Conservation (phyloP, 163 green algal genomes). For the Prototheca wickerhamii region DNA sequence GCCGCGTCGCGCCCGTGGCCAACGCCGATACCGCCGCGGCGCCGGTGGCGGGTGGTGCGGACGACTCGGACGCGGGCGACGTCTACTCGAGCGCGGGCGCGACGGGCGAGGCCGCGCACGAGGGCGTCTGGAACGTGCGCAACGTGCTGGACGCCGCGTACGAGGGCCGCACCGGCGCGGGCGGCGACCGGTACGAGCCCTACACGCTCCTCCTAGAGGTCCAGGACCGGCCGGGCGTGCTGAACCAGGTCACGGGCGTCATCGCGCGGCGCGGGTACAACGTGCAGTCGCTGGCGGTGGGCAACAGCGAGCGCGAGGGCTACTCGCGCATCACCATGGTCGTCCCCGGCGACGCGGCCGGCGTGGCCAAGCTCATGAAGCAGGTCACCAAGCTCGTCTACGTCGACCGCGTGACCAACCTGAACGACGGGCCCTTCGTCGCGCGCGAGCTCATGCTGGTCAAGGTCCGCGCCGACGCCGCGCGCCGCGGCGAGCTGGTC, state of each 20-base stretch:
- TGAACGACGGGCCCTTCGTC: slow-evolving; percentile 71
- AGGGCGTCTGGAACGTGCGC: slow-evolving; percentile 30
- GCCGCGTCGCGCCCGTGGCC: background rate
- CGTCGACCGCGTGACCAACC: slow-evolving; percentile 65
- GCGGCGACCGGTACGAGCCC: slow-evolving; percentile 30
- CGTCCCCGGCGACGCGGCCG: slow-evolving; percentile 55
- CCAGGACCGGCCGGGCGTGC: slow-evolving; percentile 79
- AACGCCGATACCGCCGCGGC: background rate
- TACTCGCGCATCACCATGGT: slow-evolving; percentile 91
- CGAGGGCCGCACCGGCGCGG: background rate
- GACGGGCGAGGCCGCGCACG: background rate
- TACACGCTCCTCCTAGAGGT: slow-evolving; percentile 88
- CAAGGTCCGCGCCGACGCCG: slow-evolving; percentile 72
- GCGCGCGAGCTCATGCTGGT: slow-evolving; percentile 91
- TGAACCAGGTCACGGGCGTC: slow-evolving; percentile 92
- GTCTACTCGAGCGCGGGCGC: slow-evolving; percentile 5
- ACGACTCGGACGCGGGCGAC: slow-evolving; percentile 7
- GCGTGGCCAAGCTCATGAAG: slow-evolving; percentile 66
- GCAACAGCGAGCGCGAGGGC: slow-evolving; percentile 67
- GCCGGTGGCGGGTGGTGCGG: background rate
- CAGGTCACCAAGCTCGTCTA: slow-evolving; percentile 90
- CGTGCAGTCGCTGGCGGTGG: slow-evolving; percentile 91
- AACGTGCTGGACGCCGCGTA: slow-evolving; percentile 43
- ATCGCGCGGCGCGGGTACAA: slow-evolving; percentile 95
- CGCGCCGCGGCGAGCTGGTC: slow-evolving; percentile 71